Percentiles rank a stretch among this genome's conserved stretches.
phyloP scores from a whole-genome alignment of 345 rosid species.

The Hypericum androsaemum region DNA sequence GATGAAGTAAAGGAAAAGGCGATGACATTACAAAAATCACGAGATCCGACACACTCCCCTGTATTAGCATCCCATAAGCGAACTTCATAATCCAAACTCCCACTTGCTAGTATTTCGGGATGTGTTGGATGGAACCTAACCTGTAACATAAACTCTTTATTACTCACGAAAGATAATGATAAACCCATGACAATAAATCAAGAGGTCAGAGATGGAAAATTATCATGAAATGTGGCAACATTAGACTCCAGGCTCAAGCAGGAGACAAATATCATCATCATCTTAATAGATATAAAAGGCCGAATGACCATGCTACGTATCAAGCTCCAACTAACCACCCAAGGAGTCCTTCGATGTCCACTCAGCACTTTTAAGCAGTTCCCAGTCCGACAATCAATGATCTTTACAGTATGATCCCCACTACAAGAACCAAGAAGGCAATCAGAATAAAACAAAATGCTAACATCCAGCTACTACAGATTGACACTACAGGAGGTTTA shows the following conservation, averaged over 20 bases:
- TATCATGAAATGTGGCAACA: too few species aligned
- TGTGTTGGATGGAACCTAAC: slow-evolving; percentile 65
- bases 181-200: slow-evolving; percentile 1
- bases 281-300: not conserved
- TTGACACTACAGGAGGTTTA: slow-evolving; percentile 5
- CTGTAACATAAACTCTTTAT: slow-evolving; percentile 22
- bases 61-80: slow-evolving; percentile 68
- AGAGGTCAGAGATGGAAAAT: not conserved
- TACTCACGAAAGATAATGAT: not conserved
- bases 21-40: slow-evolving; percentile 44
- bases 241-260: not conserved
- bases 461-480: slow-evolving; percentile 1
- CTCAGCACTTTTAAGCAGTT: slow-evolving; percentile 81
- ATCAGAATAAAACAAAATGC: slow-evolving; percentile 10
- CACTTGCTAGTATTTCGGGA: slow-evolving; percentile 63
- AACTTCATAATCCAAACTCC: slow-evolving; percentile 73
- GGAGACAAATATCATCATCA: not conserved
- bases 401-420: slow-evolving; percentile 86
- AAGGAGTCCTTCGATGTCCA: slow-evolving; percentile 95
- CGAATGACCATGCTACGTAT: slow-evolving; percentile 16
- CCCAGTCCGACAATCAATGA: slow-evolving; percentile 83
- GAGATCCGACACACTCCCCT: slow-evolving; percentile 57
- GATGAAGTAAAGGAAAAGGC: not conserved
- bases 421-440: slow-evolving; percentile 23
- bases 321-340: slow-evolving; percentile 75